Evolutionary conservation across 371 early-diverging fungal genomes (phyloP).

Genomic region (Mucor circinelloides): DNA sequence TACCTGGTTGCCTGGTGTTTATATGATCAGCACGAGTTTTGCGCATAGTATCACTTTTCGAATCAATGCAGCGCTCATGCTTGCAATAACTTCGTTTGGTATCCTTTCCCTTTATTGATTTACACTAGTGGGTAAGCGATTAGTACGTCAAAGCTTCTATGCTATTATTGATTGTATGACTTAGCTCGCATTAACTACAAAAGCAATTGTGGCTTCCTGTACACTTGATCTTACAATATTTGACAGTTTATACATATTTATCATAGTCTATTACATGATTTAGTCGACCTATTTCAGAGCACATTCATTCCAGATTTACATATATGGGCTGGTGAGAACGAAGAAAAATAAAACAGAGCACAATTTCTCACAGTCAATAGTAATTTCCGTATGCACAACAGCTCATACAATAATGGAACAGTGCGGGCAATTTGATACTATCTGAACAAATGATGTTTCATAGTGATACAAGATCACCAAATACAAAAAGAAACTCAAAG

Average conservation of each 20-base stretch:
- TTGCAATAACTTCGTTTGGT: too few relatives aligned
- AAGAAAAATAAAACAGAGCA: too few relatives aligned
- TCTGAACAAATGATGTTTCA: not conserved
- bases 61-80: not conserved
- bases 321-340: too few relatives aligned
- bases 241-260: not conserved
- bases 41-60: not conserved
- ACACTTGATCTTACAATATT: not conserved
- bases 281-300: too few relatives aligned
- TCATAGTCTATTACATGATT: not conserved
- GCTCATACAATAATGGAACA: not conserved
- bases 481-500: not conserved
- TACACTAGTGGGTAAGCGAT: too few relatives aligned
- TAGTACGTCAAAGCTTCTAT: too few relatives aligned
- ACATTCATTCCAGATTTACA: too few relatives aligned
- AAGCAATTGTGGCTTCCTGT: not conserved
- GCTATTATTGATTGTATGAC: too few relatives aligned
- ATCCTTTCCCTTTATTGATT: too few relatives aligned
- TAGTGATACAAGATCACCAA: not conserved
- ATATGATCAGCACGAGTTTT: not conserved
- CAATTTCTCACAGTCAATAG: too few relatives aligned
- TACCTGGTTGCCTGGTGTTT: not conserved
- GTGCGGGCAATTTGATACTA: not conserved
- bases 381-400: too few relatives aligned
- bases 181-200: not conserved